Evolutionary conservation across 768 basidiomycete genomes (phyloP), one percentile per base, ranked within the genome.

Genomic region (Mycena latifolia): DNA sequence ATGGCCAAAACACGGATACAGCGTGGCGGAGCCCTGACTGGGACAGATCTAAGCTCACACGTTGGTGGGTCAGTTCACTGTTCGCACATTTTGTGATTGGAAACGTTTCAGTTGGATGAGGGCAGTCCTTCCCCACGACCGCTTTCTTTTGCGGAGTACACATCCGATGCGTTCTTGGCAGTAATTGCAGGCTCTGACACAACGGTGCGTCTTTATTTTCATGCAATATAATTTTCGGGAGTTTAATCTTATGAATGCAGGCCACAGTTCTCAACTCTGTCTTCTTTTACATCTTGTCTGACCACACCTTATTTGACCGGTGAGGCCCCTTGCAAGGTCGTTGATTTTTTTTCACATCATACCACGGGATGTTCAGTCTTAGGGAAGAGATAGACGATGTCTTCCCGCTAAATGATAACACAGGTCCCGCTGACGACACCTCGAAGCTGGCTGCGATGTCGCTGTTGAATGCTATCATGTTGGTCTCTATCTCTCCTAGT

Each of bases 161-260:
- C 29, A 9, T 28, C 39, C 17, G 43, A 62, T 15, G 31, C 52
- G 17, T 53, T 47, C n/a, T n/a, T 62, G 28, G 61, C 52, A 22
- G 43, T 62, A 17, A 9, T 54, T 9, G 51, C 61, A 24, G 61
- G 61, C 20, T 46, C 61, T 27, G 60, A 61, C 25, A 59, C 57
- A 11, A 15, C 46, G 18, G 55, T 24, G 31, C 35, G 27, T 57
- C 5, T 33, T 12, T 22, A 8, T 57, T 41, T 20, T 15, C 18
- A 2, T 8, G 20, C 12, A 5, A 5, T 25, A n/a, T n/a, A n/a
- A n/a, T n/a, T n/a, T n/a, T 4, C 14, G 17, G 9, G 14, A 28
- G 6, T 28, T 22, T 28, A 8, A 48, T 28, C 17, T 12, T n/a
- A 18, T 22, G 8, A 5, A 28, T 12, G 20, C n/a, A 58, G 56